Evolutionary conservation across 2,329 filamentous ascomycete genomes (phyloP), one percentile per base, ranked within the genome.

Genomic region (Catunica adiposa): DNA sequence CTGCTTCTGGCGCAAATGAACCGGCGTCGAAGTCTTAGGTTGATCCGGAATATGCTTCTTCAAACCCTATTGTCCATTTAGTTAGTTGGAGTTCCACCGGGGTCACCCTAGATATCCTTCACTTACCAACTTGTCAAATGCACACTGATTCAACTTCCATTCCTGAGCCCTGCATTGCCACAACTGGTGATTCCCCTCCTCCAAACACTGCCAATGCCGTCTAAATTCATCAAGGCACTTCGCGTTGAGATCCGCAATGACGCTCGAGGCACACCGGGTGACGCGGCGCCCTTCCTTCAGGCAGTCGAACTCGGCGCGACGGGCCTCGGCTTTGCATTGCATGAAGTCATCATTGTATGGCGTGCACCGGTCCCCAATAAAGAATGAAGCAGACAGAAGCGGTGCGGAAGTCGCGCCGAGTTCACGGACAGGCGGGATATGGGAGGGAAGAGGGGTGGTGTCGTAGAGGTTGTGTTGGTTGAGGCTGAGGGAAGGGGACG

Each of bases 281-380:
- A 98, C 92, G 71, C 92, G 86, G 69, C 92, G 80, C 57, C 92
- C 92, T 74, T 98, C 92, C 77, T 87, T 90, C 78, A 98, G 73
- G 73, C 92, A 98, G 63, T 95, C 87, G 61, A 94, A 71, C 76
- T 98, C 92, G 69, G 89, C 92, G 70, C 80, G 82, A 64, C 86
- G 84, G 65, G 88, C 83, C 73, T 96, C 89, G 63, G 80, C 86
- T 83, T 98, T 98, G 84, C 92, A 98, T 75, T 94, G 86, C 90
- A 98, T 98, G 74, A 85, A 98, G 73, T 98, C 92, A 76, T 98
- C 92, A 72, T 97, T 97, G 78, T 89, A 98, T 57, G 86, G 76
- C 69, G 80, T 84, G 82, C 92, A 98, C 67, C 90, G 84, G 62
- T 89, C 89, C 61, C 92, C 92, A 68, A 98, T 98, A 71, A 97